Percentiles rank a stretch among this genome's conserved stretches.
These are phyloP conservation scores for Hanseniaspora hatyaiensis DNA, from an alignment of 805 yeast genomes.

Conservation along the genomic window DNA sequence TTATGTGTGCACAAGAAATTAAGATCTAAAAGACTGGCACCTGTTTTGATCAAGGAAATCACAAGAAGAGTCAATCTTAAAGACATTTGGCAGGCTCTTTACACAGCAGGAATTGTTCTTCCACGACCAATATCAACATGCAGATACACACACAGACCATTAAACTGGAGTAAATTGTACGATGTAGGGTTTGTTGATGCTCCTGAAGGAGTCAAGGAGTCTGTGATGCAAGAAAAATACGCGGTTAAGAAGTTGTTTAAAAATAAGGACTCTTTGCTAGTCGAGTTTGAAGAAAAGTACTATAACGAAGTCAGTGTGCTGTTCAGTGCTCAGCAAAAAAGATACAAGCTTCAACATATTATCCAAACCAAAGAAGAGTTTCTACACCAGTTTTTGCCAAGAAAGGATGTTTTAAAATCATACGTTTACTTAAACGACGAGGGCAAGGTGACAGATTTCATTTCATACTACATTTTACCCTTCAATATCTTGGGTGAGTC, in stretches of 20 bases:
- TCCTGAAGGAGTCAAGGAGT: slow-evolving; percentile 60
- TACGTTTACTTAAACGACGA: slow-evolving; percentile 55
- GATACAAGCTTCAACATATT: slow-evolving; percentile 62
- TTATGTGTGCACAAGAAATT: slow-evolving; percentile 88
- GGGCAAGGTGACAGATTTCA: slow-evolving; percentile 70
- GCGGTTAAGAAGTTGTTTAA: slow-evolving; percentile 45
- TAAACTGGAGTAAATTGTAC: slow-evolving; percentile 79
- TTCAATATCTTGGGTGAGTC: slow-evolving; percentile 54
- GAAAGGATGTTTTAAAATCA: slow-evolving; percentile 51
- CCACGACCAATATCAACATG: slow-evolving; percentile 88
- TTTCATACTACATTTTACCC: slow-evolving; percentile 81
- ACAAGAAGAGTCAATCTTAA: slow-evolving; percentile 79
- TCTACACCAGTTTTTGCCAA: slow-evolving; percentile 69
- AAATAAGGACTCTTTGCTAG: slow-evolving; percentile 38
- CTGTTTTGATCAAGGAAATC: slow-evolving; percentile 84
- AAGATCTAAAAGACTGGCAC: slow-evolving; percentile 87
- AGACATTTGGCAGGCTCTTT: slow-evolving; percentile 89
- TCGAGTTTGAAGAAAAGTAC: slow-evolving; percentile 46
- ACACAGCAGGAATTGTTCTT: slow-evolving; percentile 81
- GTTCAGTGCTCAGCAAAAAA: slow-evolving; percentile 48
- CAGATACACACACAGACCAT: slow-evolving; percentile 85
- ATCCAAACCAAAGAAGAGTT: slow-evolving; percentile 57
- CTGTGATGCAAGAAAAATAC: slow-evolving; percentile 58
- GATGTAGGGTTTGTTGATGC: slow-evolving; percentile 83
- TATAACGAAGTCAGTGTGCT: slow-evolving; percentile 51